phyloP scores from a whole-genome alignment of 148 eudicot species.

The Amaranthus cruentus region DNA sequence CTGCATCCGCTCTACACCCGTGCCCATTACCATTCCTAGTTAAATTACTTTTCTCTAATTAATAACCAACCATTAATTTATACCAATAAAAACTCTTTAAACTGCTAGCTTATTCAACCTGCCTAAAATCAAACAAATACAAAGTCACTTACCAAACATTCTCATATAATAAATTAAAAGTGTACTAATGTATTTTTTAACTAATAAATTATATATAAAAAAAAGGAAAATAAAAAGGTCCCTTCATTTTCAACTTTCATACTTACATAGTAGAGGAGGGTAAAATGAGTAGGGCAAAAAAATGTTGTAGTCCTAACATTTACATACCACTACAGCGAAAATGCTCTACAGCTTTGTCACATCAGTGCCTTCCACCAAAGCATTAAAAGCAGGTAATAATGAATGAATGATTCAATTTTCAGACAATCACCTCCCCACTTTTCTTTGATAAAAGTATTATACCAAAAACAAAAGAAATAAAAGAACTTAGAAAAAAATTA shows the following conservation, averaged over 20 bases:
- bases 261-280: constrained; percentile 1
- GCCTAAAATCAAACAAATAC: too few relatives aligned
- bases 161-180: too few relatives aligned
- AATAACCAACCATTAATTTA: too few relatives aligned
- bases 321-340: constrained; percentile 22
- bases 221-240: not conserved
- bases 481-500: not conserved
- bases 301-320: constrained; percentile 8
- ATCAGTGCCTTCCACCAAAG: constrained; percentile 31
- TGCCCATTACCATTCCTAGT: too few relatives aligned
- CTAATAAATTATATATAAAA: too few relatives aligned
- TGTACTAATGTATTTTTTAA: too few relatives aligned
- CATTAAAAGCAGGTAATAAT: constrained; percentile 38
- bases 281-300: constrained; percentile 27
- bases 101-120: too few relatives aligned
- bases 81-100: too few relatives aligned
- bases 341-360: constrained; percentile 34
- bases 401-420: constrained; percentile 36
- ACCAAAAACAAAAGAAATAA: constrained; percentile 7
- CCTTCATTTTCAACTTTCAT: constrained; percentile 18
- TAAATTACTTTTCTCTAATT: too few relatives aligned
- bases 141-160: too few relatives aligned
- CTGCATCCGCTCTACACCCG: too few relatives aligned
- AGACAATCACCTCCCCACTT: constrained; percentile 2
- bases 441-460: constrained; percentile 23